These are phyloP conservation scores for Zymoseptoria pseudotritici DNA, from an alignment of 2,329 filamentous ascomycete genomes.

Conservation along the genomic window DNA sequence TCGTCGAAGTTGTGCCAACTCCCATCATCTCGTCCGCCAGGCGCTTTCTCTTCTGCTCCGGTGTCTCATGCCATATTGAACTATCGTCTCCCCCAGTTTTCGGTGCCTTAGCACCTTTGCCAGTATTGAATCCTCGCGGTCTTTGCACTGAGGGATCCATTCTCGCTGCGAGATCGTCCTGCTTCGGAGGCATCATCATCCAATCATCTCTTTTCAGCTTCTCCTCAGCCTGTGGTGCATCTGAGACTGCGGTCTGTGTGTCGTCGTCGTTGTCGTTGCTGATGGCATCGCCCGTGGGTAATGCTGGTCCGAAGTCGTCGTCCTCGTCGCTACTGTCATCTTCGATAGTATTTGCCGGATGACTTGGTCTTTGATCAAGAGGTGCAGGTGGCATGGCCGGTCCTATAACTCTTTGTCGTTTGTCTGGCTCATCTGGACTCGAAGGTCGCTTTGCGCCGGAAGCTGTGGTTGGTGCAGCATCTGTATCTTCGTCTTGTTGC, in stretches of 20 bases:
- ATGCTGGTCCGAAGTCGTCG: conserved; percentile 41
- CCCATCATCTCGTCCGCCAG: conserved; percentile 78
- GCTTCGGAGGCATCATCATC: conserved; percentile 46
- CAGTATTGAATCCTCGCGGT: conserved; percentile 73
- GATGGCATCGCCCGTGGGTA: conserved; percentile 26
- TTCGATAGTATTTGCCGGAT: conserved; percentile 27
- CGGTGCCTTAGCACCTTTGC: conserved; percentile 48
- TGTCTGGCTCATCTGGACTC: conserved; percentile 38
- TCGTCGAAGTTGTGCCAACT: conserved; percentile 43
- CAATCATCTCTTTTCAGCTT: conserved; percentile 63
- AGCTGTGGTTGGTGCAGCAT: conserved; percentile 31
- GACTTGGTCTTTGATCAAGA: conserved; percentile 39
- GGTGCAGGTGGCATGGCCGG: conserved; percentile 49
- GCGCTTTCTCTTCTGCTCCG: conserved; percentile 74
- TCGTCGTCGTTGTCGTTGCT: conserved; percentile 21
- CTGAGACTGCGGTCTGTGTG: conserved; percentile 15
- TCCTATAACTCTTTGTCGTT: conserved; percentile 47
- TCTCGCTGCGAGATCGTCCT: conserved; percentile 48
- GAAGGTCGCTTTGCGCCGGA: conserved; percentile 31
- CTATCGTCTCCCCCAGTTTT: conserved; percentile 33
- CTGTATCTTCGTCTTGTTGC: conserved; percentile 36
- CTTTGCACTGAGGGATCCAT: conserved; percentile 78
- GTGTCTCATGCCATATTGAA: conserved; percentile 84
- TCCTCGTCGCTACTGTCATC: conserved; percentile 30
- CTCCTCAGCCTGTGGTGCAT: conserved; percentile 3